Conservation (phyloP, 495 filamentous ascomycete species). For the Aspergillus ostianus region DNA sequence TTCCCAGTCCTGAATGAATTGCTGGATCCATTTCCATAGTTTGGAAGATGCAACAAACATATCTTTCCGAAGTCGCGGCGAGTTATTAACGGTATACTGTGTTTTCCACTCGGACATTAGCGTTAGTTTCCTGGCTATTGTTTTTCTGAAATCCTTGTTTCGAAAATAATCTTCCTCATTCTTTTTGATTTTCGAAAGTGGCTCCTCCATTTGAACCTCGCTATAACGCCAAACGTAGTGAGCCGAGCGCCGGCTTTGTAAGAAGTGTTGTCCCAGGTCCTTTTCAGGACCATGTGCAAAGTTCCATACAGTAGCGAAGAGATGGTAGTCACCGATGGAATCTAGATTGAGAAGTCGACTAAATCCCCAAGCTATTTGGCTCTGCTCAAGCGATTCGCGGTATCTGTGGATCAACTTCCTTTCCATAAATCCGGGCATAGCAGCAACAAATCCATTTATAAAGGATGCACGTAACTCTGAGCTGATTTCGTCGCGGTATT, state of each 20-base stretch:
- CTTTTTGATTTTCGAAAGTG: no score
- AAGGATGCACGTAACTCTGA: constrained; percentile 14
- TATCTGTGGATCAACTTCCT: constrained; percentile 11
- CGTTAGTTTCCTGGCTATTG: no score
- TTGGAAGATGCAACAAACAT: constrained; percentile 25
- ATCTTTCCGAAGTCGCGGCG: constrained; percentile 19
- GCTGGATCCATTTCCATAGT: constrained; percentile 25
- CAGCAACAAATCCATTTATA: constrained; percentile 14
- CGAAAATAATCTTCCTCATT: no score
- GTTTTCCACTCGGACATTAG: constrained; percentile 15
- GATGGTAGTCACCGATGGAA: constrained; percentile 17
- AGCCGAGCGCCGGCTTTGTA: no score
- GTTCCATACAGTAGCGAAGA: constrained; percentile 21
- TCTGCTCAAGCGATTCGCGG: constrained; percentile 13
- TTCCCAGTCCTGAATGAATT: constrained; percentile 20
- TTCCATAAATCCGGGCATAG: constrained; percentile 13
- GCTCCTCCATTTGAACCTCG: no score
- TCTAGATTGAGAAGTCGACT: constrained; percentile 24
- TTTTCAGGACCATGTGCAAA: constrained; percentile 13
- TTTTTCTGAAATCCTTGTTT: no score
- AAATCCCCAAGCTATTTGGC: constrained; percentile 20
- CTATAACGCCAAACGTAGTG: no score
- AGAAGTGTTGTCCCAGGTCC: constrained; percentile 1
- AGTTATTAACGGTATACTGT: constrained; percentile 16
- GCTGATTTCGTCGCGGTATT: constrained; percentile 23